Evolutionary conservation across 2,329 filamentous ascomycete genomes (phyloP), one percentile per base, ranked within the genome.

Genomic region (Colletotrichum phormii): DNA sequence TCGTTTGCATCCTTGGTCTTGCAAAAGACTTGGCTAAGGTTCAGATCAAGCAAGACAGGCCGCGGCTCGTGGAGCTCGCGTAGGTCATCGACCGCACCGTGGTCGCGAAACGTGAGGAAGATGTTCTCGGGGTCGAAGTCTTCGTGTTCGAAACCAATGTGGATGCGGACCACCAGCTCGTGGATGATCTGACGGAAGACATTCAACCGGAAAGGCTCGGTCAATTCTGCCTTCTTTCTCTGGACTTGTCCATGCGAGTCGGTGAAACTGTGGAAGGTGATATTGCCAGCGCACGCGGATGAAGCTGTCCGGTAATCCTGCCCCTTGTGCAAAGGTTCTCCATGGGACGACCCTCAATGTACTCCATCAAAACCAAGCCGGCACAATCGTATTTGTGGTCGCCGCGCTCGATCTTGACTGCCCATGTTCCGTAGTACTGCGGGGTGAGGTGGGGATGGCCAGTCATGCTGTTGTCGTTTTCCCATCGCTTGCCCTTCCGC

Each of bases 361-460:
- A 58, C 18, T 69, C 51, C 37, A 42, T 58, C 1, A 69, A 24
- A 24, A 69, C 22, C n/a, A 64, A 7, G 1, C 49, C 60, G 6
- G 42, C 49, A 4, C 51, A 57, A 7, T 24, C 37, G 13, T n/a
- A 0, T 1, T 13, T 13, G 4, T 37, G 15, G 0, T 49, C 18
- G 59, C 66, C 59, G 24, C 24, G 24, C 24, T 26, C 24, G 13
- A 63, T 33, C 8, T 24, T 55, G 12, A n/a, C 24, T 9, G 51
- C 59, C 26, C 51, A 58, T 0, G 8, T 49, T 13, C 59, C 66
- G 29, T 64, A 69, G 51, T 57, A 69, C 26, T 69, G 46, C 3
- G 66, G 49, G 26, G 15, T 22, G n/a, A 64, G 9, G 0, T 69
- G 35, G 8, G 59, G 51, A 11, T 54, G 22, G 2, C 59, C 66